A percentile compares a stretch with the other conserved stretches of the same genome.
These are phyloP conservation scores for Prunus padus DNA, from an alignment of 306 rosid genomes.

Conservation along the genomic window DNA sequence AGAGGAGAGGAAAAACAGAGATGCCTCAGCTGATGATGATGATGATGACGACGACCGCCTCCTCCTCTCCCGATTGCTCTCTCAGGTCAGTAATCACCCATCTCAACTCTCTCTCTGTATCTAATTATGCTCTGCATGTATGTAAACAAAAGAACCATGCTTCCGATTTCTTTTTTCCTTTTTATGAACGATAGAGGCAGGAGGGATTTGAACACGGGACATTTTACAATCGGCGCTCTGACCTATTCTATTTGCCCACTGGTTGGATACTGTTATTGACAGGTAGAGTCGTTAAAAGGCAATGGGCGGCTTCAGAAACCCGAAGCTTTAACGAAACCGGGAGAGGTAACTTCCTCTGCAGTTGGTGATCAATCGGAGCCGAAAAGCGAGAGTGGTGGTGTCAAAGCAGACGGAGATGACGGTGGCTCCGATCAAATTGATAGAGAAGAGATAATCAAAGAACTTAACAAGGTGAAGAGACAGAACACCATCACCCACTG, in stretches of 20 bases:
- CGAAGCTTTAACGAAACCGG: constrained; percentile 23
- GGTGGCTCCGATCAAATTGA: constrained; percentile 18
- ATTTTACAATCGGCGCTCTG: too few species aligned
- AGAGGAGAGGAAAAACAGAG: constrained; percentile 36
- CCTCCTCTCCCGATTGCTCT: constrained; percentile 57
- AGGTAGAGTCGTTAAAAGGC: constrained; percentile 52
- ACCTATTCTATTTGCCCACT: too few species aligned
- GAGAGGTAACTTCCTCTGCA: constrained; percentile 5
- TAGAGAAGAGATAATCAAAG: constrained; percentile 52
- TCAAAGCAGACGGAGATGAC: constrained; percentile 6
- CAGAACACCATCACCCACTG: constrained; percentile 79
- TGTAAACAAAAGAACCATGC: too few species aligned
- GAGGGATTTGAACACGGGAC: too few species aligned
- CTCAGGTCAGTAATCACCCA: constrained; percentile 50
- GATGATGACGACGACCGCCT: constrained; percentile 38
- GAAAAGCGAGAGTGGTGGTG: neutral
- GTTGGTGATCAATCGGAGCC: constrained; percentile 10
- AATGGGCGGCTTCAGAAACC: constrained; percentile 27
- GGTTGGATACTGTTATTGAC: neutral
- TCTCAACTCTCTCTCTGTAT: neutral
- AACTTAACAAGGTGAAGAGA: constrained; percentile 57
- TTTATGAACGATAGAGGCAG: too few species aligned
- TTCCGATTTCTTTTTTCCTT: too few species aligned
- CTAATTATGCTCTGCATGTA: too few species aligned
- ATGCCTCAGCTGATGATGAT: constrained; percentile 20